Conservation (phyloP, 768 basidiomycete genomes). For the Auriscalpium orientale region DNA sequence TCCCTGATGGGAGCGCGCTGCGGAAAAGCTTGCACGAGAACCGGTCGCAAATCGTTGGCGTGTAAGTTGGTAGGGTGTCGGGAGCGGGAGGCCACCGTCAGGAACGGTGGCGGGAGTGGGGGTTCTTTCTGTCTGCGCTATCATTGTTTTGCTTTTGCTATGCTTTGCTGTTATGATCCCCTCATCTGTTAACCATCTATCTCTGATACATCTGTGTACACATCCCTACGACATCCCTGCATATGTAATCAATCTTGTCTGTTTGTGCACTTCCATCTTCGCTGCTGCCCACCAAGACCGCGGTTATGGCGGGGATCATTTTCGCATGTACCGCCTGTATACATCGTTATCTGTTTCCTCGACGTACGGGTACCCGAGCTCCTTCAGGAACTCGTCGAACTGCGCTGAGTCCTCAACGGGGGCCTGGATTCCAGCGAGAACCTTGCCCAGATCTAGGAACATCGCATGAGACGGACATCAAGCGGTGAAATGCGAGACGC, state of each 20-base stretch:
- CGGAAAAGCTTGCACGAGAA: background rate
- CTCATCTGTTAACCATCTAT: background rate
- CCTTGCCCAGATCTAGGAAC: slow-evolving; percentile 75
- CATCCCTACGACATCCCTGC: background rate
- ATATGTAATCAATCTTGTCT: no score
- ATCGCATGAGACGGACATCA: background rate
- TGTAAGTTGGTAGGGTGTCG: background rate
- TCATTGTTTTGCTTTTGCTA: background rate
- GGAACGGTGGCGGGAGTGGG: background rate
- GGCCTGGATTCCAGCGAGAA: slow-evolving; percentile 91
- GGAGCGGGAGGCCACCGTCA: background rate
- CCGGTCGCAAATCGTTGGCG: background rate
- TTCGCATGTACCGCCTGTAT: slow-evolving; percentile 64
- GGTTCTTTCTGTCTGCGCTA: background rate
- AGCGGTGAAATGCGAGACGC: slow-evolving; percentile 19
- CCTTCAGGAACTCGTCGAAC: slow-evolving; percentile 69
- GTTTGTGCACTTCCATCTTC: background rate
- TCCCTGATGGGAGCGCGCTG: background rate
- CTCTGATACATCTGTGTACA: background rate
- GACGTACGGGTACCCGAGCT: slow-evolving; percentile 79
- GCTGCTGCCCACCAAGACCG: no score
- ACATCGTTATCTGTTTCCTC: slow-evolving; percentile 91
- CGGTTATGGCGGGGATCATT: slow-evolving; percentile 17
- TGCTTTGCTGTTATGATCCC: background rate
- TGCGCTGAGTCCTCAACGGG: slow-evolving; percentile 56